Evolutionary conservation across 2,329 filamentous ascomycete genomes (phyloP).

Genomic region (Fusarium poae): DNA sequence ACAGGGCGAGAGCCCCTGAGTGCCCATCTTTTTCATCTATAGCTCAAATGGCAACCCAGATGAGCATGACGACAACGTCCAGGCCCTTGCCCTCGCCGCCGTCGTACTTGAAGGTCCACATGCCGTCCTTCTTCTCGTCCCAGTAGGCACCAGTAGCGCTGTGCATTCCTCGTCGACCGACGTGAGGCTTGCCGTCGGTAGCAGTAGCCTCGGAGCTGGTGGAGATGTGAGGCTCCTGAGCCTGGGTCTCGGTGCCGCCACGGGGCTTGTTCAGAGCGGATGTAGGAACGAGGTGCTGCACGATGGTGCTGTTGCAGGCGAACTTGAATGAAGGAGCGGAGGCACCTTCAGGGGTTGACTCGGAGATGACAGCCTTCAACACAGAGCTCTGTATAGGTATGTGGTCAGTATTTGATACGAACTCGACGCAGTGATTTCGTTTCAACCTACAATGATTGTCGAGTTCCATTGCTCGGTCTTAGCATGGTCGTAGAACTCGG

Average conservation of each 20-base stretch:
- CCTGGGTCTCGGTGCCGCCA: constrained; percentile 61
- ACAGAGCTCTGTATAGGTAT: constrained; percentile 73
- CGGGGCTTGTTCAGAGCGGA: constrained; percentile 72
- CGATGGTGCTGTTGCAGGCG: constrained; percentile 97
- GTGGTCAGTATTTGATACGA: constrained; percentile 31
- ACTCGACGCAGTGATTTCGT: constrained; percentile 4
- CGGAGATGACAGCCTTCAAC: constrained; percentile 81
- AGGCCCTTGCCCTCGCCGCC: constrained; percentile 74
- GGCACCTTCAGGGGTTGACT: constrained; percentile 71
- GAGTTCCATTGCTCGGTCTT: constrained; percentile 92
- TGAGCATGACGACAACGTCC: constrained; percentile 78
- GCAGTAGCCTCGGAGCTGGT: constrained; percentile 67
- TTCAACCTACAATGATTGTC: constrained; percentile 80
- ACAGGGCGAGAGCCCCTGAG: constrained; percentile 15
- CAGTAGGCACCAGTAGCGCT: constrained; percentile 87
- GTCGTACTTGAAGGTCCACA: constrained; percentile 91
- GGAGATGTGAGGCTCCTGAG: constrained; percentile 66
- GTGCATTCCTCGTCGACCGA: constrained; percentile 91
- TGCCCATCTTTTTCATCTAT: constrained; percentile 2
- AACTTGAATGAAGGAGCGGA: constrained; percentile 84
- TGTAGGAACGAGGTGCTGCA: constrained; percentile 86
- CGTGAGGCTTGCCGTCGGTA: constrained; percentile 76
- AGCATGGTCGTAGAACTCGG: constrained; percentile 87
- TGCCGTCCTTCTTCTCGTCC: constrained; percentile 91
- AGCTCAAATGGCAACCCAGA: constrained; percentile 78